Conservation (phyloP, 371 early-diverging fungal genomes). For the Mortierella sp. region DNA sequence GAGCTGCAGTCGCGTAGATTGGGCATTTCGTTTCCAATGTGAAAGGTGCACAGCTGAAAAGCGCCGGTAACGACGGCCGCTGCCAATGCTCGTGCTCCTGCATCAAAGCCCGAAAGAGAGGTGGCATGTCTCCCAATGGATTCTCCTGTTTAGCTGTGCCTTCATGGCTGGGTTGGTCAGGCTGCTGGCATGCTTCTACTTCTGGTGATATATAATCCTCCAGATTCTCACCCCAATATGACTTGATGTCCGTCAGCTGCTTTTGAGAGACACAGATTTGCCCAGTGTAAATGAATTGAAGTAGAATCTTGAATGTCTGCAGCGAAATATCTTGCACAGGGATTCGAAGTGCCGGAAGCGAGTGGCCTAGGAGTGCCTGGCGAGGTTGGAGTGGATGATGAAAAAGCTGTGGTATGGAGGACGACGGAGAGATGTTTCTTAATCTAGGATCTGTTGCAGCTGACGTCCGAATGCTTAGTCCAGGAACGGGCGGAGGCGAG, state of each 20-base stretch:
- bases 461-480: too few relatives aligned
- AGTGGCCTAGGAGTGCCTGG: neutral
- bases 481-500: neutral
- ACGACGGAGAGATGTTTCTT: too few relatives aligned
- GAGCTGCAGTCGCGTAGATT: neutral
- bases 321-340: conserved; percentile 11
- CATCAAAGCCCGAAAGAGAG: too few relatives aligned
- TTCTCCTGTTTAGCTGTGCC: too few relatives aligned
- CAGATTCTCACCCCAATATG: conserved; percentile 1
- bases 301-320: conserved; percentile 20
- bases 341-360: conserved; percentile 18
- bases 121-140: too few relatives aligned
- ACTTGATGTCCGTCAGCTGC: conserved; percentile 5
- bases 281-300: conserved; percentile 30
- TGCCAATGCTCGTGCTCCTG: too few relatives aligned
- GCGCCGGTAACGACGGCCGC: too few relatives aligned
- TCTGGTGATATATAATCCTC: conserved; percentile 5
- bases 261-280: conserved; percentile 16
- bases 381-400: neutral
- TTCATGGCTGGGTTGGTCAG: too few relatives aligned
- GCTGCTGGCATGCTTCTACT: too few relatives aligned
- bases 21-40: neutral
- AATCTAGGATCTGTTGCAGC: too few relatives aligned
- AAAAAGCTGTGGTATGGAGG: neutral
- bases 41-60: too few relatives aligned